Conservation (phyloP, 2,329 filamentous ascomycete genomes). For the Rutstroemia sp. region DNA sequence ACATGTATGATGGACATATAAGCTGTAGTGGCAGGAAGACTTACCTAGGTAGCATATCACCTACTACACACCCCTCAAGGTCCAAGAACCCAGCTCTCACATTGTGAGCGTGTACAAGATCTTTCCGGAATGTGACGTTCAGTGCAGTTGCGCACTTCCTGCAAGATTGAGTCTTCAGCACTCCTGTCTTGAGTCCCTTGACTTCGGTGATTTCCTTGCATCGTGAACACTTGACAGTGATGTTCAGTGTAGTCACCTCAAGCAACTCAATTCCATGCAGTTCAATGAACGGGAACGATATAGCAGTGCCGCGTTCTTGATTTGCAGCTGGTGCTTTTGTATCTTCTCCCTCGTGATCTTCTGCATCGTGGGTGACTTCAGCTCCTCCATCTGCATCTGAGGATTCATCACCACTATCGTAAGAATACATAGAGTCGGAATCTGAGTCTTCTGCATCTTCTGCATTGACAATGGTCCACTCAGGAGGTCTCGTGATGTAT, state of each 20-base stretch:
- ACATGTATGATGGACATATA: background rate
- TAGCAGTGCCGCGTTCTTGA: constrained; percentile 62
- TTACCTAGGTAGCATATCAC: constrained; percentile 67
- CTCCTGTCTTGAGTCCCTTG: constrained; percentile 52
- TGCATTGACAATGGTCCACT: constrained; percentile 52
- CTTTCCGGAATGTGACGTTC: constrained; percentile 51
- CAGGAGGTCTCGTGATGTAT: constrained; percentile 67
- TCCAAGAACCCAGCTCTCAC: constrained; percentile 74
- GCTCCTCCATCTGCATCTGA: constrained; percentile 37
- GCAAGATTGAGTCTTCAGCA: constrained; percentile 46
- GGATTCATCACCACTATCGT: constrained; percentile 27
- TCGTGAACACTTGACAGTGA: constrained; percentile 70
- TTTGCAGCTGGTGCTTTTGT: constrained; percentile 15
- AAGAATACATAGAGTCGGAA: constrained; percentile 40
- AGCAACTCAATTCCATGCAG: constrained; percentile 71
- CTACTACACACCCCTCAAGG: constrained; percentile 63
- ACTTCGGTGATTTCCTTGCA: constrained; percentile 71
- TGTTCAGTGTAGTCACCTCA: constrained; percentile 56
- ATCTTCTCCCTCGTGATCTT: constrained; percentile 2
- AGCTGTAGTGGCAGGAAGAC: constrained; percentile 9
- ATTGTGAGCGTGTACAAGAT: constrained; percentile 66
- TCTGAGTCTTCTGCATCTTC: constrained; percentile 37
- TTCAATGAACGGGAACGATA: constrained; percentile 72
- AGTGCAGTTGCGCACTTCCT: constrained; percentile 51
- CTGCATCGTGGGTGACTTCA: constrained; percentile 31